Evolutionary conservation across 257 asterid species (phyloP).

Genomic region (Solanum ossicruentum): DNA sequence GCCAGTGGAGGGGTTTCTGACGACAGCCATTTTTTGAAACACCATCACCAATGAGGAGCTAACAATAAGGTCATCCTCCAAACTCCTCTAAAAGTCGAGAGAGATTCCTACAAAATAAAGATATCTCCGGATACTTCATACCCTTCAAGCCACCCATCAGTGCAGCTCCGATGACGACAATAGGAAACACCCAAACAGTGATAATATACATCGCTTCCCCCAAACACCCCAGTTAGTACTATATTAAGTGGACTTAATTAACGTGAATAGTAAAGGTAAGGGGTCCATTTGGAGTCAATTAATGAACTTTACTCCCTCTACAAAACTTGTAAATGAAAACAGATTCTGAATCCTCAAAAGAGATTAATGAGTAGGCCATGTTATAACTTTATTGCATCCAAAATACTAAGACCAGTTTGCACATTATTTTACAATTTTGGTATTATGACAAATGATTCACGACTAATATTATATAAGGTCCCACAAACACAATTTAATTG

Average conservation of each 20-base stretch:
- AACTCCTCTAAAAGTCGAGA: not conserved
- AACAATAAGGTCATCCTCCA: not conserved
- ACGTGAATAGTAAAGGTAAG: not conserved
- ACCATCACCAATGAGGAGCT: not conserved
- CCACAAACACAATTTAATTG: not conserved
- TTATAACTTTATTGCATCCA: not conserved
- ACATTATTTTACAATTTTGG: not conserved
- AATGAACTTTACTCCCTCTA: not conserved
- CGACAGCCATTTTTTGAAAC: not conserved
- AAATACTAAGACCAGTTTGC: not conserved
- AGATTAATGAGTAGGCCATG: not conserved
- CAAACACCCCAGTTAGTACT: not conserved
- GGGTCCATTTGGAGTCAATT: not conserved
- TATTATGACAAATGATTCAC: not conserved
- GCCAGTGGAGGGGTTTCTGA: not conserved
- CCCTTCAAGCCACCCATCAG: not conserved
- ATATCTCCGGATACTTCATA: not conserved
- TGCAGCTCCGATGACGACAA: not conserved
- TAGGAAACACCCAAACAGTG: not conserved
- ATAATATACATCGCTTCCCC: not conserved
- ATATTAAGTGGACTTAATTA: not conserved
- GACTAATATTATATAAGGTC: not conserved
- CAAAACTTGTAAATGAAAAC: not conserved
- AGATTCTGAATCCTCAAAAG: not conserved
- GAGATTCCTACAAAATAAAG: not conserved